These are phyloP conservation scores for Hordeum pubiflorum DNA, from an alignment of 202 grass and related monocot genomes.

Conservation along the genomic window DNA sequence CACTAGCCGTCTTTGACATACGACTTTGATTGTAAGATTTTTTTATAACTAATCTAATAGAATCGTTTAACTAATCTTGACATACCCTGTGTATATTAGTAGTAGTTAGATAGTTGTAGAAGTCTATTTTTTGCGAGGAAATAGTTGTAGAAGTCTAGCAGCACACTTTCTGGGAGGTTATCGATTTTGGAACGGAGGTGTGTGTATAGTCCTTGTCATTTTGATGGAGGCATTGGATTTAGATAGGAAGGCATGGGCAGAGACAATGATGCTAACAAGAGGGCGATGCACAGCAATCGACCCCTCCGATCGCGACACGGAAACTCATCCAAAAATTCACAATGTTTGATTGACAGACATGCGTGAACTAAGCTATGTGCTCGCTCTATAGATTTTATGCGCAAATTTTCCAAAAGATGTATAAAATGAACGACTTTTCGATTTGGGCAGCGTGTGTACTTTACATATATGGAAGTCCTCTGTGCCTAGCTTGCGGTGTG, in stretches of 20 bases:
- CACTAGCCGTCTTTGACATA: no score
- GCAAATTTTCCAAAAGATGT: not conserved
- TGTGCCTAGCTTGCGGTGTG: not conserved
- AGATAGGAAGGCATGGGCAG: constrained; percentile 36
- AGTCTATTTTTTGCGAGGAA: no score
- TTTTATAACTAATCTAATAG: no score
- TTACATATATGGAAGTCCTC: not conserved
- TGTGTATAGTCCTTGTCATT: constrained; percentile 5
- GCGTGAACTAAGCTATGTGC: not conserved
- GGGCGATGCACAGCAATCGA: not conserved
- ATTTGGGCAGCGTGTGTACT: not conserved
- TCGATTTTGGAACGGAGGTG: not conserved
- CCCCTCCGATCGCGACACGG: not conserved
- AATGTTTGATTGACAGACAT: constrained; percentile 9
- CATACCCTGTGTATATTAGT: no score
- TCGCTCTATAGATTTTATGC: not conserved
- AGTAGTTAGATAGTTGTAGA: no score
- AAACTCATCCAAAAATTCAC: constrained; percentile 22
- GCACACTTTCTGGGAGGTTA: not conserved
- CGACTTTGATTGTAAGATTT: no score
- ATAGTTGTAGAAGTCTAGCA: not conserved
- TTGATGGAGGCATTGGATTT: constrained; percentile 18
- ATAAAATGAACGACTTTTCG: not conserved
- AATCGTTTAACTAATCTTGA: no score
- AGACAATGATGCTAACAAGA: constrained; percentile 21